Evolutionary conservation across 1,139 yeast genomes (phyloP), one percentile per base, ranked within the genome.

Genomic region (Kurtzmaniella quercitrusa): DNA sequence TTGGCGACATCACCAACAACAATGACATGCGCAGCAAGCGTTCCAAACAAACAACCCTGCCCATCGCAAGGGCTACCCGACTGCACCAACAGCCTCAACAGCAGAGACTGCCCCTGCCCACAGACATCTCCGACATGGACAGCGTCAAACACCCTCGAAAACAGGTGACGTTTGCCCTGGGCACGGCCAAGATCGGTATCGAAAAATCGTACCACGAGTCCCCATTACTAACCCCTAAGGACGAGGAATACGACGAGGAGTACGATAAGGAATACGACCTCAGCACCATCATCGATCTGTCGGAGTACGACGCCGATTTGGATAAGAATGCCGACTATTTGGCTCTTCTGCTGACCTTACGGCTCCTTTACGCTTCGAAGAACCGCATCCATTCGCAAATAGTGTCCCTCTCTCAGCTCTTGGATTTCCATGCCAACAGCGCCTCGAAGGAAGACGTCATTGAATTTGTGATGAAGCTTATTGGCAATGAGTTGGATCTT

Each of bases 161-260:
- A 44, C 44, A 51, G 34, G 67, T 62, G 7, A 51, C 60, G 41
- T 63, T 63, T 46, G 63, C 46, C 34, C 37, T 16, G 21, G 41
- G 29, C 9, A 31, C 40, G 12, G 18, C 18, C 17, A 36, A 27
- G 8, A 51, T 58, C 29, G 49, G 54, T 5, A 45, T 53, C 29
- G 62, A 60, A 44, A 56, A 58, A 49, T 52, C 49, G 31, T 63
- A 62, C 48, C 63, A 63, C 33, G 55, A 54, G 46, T 61, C 70
- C 43, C 74, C 75, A 7, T 59, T 71, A 36, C 59, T 71, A 46
- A 71, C 77, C 1, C 77, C 77, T 11, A 70, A 69, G 48, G 73
- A 71, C 25, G 68, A 64, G 37, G 60, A 55, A 39, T 57, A 55
- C 31, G 48, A 48, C 6, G 45, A 46, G 15, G 52, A 43, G 23